phyloP scores from a whole-genome alignment of 495 filamentous ascomycete genomes.

The Aspergillus diversus region DNA sequence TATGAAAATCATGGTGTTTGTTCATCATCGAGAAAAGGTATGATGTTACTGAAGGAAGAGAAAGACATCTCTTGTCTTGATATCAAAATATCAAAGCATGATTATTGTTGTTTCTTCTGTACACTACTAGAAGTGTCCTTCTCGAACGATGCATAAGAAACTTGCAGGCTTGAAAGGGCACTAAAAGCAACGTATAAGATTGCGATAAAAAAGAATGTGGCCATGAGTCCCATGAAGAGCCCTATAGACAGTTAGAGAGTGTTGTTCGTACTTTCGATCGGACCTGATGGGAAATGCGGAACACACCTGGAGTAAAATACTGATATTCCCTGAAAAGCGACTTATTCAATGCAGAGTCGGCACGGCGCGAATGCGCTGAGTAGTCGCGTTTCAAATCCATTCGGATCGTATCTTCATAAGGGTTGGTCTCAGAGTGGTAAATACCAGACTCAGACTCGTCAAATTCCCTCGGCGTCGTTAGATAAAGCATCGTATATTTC shows the following conservation, averaged over 20 bases:
- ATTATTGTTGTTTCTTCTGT: conserved; percentile 78
- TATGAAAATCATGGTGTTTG: conserved; percentile 8
- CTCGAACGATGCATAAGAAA: conserved; percentile 92
- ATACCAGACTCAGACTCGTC: conserved; percentile 42
- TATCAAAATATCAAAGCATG: conserved; percentile 10
- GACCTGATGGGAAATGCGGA: not conserved
- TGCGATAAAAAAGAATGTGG: conserved; percentile 65
- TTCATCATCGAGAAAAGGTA: not conserved
- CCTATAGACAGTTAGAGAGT: conserved; percentile 47
- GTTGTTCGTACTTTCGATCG: not conserved
- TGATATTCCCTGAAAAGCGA: conserved; percentile 91
- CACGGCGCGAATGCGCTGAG: conserved; percentile 34
- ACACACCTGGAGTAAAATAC: conserved; percentile 75
- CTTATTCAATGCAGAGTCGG: conserved; percentile 37
- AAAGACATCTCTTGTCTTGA: conserved; percentile 5
- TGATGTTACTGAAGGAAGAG: not conserved
- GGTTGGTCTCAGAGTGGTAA: conserved; percentile 56
- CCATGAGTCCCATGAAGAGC: conserved; percentile 81
- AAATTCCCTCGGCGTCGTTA: conserved; percentile 52
- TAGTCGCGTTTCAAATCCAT: conserved; percentile 64
- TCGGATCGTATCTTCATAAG: conserved; percentile 53
- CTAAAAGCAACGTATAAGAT: conserved; percentile 78
- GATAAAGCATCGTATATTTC: conserved; percentile 67
- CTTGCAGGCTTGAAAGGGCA: conserved; percentile 77
- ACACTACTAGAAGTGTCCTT: conserved; percentile 88